Base-by-base conservation (phyloP, 805 yeast genomes). In the Kurtzmaniella cleridarum region DNA sequence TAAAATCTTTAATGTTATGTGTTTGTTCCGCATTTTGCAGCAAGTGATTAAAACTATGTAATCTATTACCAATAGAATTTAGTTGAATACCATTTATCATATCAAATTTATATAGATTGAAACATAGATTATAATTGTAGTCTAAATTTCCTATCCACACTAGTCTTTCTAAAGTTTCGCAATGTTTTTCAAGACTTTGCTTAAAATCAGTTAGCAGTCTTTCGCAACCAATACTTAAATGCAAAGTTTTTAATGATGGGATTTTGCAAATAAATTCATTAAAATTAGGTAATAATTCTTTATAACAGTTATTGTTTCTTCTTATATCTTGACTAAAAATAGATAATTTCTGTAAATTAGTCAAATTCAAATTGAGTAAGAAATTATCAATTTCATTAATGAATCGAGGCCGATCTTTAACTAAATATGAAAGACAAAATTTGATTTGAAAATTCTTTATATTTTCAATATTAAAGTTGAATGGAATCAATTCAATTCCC, bases 81-180 rank as follows among this genome's bases (percentile, higher is more conserved):
- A 36, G 27, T 13, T 29, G 20, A 13, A 24, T 15, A 9, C 39
- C 36, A 30, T 18, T 27, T 3, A 27, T 14, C 27, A 38, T 24
- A 20, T 38, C 40, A 23, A 38, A 38, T 27, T 23, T 32, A 6
- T 32, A 5, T 12, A 18, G 17, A 12, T 38, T 38, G n/a, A 34
- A 35, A 7, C 27, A 9, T 3, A 10, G 20, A 14, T 34, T 18
- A 11, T 23, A n/a, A 3, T 18, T 12, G 30, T 11, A n/a, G 12
- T 23, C 24, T 11, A 38, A 10, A 24, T 39, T 35, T 5, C 44
- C 44, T n/a, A 41, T 38, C 44, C 44, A 41, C 13, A 18, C 38
- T 9, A 41, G 13, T 5, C 29, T 24, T 11, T 9, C 27, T n/a
- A 41, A 29, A 3, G 41, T 27, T 4, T 34, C 7, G 9, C 16